phyloP scores from a whole-genome alignment of 495 filamentous ascomycete genomes.

The Cercophora samala region DNA sequence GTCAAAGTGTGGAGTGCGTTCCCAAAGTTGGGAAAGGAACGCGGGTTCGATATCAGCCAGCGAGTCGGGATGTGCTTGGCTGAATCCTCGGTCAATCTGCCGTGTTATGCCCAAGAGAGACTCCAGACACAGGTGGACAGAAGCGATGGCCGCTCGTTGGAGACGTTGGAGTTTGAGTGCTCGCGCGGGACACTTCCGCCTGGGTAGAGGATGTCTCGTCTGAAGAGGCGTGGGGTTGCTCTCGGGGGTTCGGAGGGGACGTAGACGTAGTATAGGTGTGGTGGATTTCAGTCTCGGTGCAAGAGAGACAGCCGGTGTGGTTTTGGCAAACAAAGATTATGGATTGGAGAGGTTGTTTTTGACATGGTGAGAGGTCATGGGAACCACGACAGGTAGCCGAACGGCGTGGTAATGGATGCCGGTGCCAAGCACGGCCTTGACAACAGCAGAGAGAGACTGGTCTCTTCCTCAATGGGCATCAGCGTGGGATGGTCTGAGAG shows the following conservation, averaged over 20 bases:
- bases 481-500: neutral
- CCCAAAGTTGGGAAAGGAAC: slow-evolving; percentile 6
- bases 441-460: too few species aligned
- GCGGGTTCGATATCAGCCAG: slow-evolving; percentile 17
- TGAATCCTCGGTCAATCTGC: slow-evolving; percentile 6
- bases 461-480: neutral
- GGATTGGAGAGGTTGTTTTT: neutral
- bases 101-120: neutral
- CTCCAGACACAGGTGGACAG: neutral
- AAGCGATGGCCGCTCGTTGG: neutral
- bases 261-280: neutral
- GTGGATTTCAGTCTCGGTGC: slow-evolving; percentile 3
- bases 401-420: neutral
- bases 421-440: neutral
- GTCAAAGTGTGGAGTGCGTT: slow-evolving; percentile 24
- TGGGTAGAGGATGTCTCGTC: neutral
- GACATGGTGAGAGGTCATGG: slow-evolving; percentile 9
- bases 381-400: neutral
- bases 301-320: neutral
- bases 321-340: neutral
- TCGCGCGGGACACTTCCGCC: neutral
- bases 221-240: neutral
- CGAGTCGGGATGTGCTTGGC: slow-evolving; percentile 17
- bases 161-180: neutral
- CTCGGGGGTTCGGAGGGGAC: slow-evolving; percentile 2